Evolutionary conservation across 768 basidiomycete genomes (phyloP).

Genomic region (Sarcodon aspratus): DNA sequence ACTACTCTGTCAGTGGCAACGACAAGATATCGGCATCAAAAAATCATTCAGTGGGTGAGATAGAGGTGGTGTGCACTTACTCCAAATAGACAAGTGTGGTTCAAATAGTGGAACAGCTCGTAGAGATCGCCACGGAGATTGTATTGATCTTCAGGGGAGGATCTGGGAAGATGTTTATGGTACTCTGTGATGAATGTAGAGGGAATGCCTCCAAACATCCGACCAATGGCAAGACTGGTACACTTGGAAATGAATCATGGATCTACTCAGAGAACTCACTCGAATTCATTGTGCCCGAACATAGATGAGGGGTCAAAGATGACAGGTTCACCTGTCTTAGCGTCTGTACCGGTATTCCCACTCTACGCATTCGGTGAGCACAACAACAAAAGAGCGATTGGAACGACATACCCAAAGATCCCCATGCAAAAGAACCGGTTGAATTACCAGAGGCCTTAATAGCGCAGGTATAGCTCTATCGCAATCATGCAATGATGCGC

Average conservation of each 20-base stretch:
- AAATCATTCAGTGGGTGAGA: background rate
- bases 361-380: slow-evolving; percentile 28
- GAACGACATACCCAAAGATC: slow-evolving; percentile 50
- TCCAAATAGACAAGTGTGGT: slow-evolving; percentile 71
- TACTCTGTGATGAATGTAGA: slow-evolving; percentile 52
- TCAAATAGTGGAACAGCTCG: slow-evolving; percentile 72
- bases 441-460: slow-evolving; percentile 41
- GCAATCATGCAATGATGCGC: background rate
- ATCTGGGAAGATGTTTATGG: slow-evolving; percentile 48
- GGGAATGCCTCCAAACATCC: slow-evolving; percentile 73
- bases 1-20: slow-evolving; percentile 19
- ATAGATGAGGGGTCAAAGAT: slow-evolving; percentile 75
- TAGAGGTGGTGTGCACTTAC: slow-evolving; percentile 28
- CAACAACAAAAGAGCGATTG: too few relatives aligned
- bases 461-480: slow-evolving; percentile 64
- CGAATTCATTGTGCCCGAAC: slow-evolving; percentile 74
- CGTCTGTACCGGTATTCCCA: slow-evolving; percentile 60
- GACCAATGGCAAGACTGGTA: slow-evolving; percentile 58
- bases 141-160: slow-evolving; percentile 56
- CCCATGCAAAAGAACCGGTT: slow-evolving; percentile 67
- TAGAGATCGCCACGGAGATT: slow-evolving; percentile 57
- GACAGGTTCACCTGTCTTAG: slow-evolving; percentile 40
- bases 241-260: background rate
- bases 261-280: slow-evolving; percentile 34
- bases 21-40: background rate